Percentiles rank a stretch among this genome's conserved stretches.
Evolutionary conservation across 75 land plant species (phyloP).

Genomic region (Isoetes taiwanensis): DNA sequence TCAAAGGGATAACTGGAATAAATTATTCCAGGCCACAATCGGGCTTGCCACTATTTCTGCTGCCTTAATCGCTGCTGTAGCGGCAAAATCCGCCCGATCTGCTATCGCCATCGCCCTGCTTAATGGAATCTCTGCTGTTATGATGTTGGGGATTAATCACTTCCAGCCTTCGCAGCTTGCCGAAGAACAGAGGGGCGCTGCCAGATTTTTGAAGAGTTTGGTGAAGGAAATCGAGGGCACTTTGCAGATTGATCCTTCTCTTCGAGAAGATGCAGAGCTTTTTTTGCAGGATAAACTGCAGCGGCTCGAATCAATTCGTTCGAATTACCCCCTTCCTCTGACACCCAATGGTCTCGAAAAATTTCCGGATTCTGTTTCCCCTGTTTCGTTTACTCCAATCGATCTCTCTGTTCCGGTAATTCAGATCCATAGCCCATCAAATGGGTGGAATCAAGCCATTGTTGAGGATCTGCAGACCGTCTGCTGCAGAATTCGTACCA

Average conservation of each 20-base stretch:
- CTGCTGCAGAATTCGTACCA: too few species aligned
- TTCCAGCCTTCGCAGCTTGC: slow-evolving; percentile 63
- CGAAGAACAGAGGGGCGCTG: slow-evolving; percentile 56
- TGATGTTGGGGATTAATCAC: slow-evolving; percentile 26
- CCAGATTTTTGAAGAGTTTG: slow-evolving; percentile 31
- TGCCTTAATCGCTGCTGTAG: slow-evolving; percentile 25
- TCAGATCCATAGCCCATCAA: too few species aligned
- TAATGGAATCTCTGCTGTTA: slow-evolving; percentile 20
- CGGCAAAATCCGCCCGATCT: neutral
- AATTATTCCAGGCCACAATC: slow-evolving; percentile 31
- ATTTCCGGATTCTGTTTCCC: too few species aligned
- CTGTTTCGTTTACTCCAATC: too few species aligned
- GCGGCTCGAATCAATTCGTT: slow-evolving; percentile 36
- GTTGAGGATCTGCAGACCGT: too few species aligned
- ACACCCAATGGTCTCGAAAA: slow-evolving; percentile 44
- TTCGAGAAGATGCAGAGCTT: slow-evolving; percentile 10
- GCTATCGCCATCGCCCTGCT: slow-evolving; percentile 10
- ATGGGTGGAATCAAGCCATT: too few species aligned
- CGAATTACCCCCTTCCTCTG: slow-evolving; percentile 47
- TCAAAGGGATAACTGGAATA: slow-evolving; percentile 55
- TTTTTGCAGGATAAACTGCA: slow-evolving; percentile 22
- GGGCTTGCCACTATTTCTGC: slow-evolving; percentile 32
- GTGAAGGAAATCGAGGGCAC: slow-evolving; percentile 13
- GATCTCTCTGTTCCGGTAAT: too few species aligned
- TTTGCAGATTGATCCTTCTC: slow-evolving; percentile 9